A percentile compares a stretch with the other conserved stretches of the same genome.
Evolutionary conservation across 106 monocot genomes (phyloP).

Genomic region (Chionographis japonica): DNA sequence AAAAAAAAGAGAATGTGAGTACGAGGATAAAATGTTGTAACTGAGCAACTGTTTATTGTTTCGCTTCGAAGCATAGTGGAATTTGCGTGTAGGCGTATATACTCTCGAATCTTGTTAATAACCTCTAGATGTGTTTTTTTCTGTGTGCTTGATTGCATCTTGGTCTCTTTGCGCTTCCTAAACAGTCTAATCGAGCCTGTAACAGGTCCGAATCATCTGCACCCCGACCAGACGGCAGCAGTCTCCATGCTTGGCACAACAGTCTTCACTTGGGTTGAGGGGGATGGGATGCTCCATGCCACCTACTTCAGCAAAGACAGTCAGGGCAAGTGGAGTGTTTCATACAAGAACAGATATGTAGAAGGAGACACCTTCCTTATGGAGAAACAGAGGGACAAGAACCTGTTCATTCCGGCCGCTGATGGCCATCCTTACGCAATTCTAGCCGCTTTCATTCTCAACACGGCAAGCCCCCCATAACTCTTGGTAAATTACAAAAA

Average conservation of each 20-base stretch:
- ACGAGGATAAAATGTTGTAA: too few relatives aligned
- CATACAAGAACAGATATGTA: constrained; percentile 25
- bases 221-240: constrained; percentile 3
- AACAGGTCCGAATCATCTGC: constrained; percentile 3
- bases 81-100: too few relatives aligned
- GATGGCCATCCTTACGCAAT: constrained; percentile 17
- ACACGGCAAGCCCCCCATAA: too few relatives aligned
- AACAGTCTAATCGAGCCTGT: too few relatives aligned
- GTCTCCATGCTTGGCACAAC: constrained; percentile 14
- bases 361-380: constrained; percentile 17
- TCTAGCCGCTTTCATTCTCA: constrained; percentile 6
- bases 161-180: too few relatives aligned
- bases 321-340: constrained; percentile 11
- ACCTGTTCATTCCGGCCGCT: constrained; percentile 7
- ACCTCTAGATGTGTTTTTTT: too few relatives aligned
- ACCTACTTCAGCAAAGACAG: constrained; percentile 11
- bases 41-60: too few relatives aligned
- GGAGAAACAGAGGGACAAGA: constrained; percentile 15
- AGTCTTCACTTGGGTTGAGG: constrained; percentile 14
- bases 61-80: too few relatives aligned
- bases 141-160: too few relatives aligned
- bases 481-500: too few relatives aligned
- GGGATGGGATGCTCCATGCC: constrained; percentile 31
- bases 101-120: too few relatives aligned
- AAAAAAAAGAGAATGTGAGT: too few relatives aligned